Evolutionary conservation across 352 stramenopile species (phyloP), one percentile per base, ranked within the genome.

Genomic region (Phytopythium oedochilum): DNA sequence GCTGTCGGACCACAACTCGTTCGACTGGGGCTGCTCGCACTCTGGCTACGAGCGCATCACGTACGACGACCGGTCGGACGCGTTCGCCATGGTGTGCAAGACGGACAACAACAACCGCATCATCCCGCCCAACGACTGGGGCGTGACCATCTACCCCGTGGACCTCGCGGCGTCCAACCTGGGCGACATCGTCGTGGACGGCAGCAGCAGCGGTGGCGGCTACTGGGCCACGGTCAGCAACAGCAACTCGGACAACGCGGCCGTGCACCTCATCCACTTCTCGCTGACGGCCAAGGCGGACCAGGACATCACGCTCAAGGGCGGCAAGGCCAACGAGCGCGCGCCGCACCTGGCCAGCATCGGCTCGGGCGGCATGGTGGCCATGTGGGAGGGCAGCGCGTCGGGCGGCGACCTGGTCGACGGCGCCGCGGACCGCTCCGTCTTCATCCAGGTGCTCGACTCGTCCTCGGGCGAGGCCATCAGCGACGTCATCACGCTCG

Each of bases 31-130:
- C 25, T 83, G 72, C 66, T 85, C 75, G 46, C 71, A 85, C 68
- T 85, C 71, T 2, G 71, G 53, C 18, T 85, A 83, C 67, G 74
- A 85, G 58, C 74, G 74, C 28, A 70, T 85, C 57, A 70, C 74
- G 52, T 85, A 78, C 57, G 74, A 82, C 59, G 66, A 64, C 40
- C 71, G 71, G 39, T 64, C 53, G 31, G 60, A 74, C 17, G 55
- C 71, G 35, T 84, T 75, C 51, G 74, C 71, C 18, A 67, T 64
- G 40, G 83, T 84, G 55, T 82, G 76, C 32, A 86, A 83, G 69
- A 86, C 75, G 26, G 75, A 86, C 73, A 83, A 60, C 69, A 83
- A 80, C 63, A 83, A 86, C 69, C 75, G 75, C 57, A 83, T 86
- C 68, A 86, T 84, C 58, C 75, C 74, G 46, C 73, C 71, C 10